Evolutionary conservation across 2,329 filamentous ascomycete genomes (phyloP).

Genomic region (Ophiostoma pallidulum): DNA sequence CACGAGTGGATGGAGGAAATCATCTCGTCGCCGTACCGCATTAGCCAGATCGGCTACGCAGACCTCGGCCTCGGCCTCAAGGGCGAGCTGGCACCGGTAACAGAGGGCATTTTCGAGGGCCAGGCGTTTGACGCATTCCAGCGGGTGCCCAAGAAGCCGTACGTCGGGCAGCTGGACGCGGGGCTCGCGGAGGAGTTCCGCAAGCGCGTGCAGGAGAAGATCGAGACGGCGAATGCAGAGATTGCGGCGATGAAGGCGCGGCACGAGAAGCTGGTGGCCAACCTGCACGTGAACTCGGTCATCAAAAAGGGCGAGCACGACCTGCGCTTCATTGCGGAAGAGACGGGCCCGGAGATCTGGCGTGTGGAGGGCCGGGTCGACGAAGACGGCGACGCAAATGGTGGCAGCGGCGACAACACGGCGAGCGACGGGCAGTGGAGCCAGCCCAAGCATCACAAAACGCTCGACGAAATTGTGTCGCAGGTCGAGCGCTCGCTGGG

Average conservation of each 20-base stretch:
- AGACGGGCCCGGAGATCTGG: constrained; percentile 51
- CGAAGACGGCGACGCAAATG: constrained; percentile 30
- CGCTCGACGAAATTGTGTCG: constrained; percentile 62
- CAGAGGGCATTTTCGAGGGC: constrained; percentile 73
- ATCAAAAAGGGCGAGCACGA: constrained; percentile 68
- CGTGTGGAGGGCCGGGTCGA: constrained; percentile 50
- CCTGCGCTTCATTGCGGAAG: constrained; percentile 56
- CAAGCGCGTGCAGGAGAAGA: constrained; percentile 62
- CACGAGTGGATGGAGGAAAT: constrained; percentile 99
- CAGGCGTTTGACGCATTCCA: constrained; percentile 40
- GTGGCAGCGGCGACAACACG: constrained; percentile 18
- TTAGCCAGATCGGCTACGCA: constrained; percentile 74
- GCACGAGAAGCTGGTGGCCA: constrained; percentile 66
- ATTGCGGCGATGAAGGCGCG: constrained; percentile 75
- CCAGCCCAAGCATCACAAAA: constrained; percentile 37
- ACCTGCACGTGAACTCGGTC: constrained; percentile 60
- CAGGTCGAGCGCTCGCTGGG: constrained; percentile 65
- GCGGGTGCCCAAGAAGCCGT: constrained; percentile 45
- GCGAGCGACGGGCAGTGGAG: constrained; percentile 20
- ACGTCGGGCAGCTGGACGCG: constrained; percentile 58
- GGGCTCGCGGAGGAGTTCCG: constrained; percentile 79
- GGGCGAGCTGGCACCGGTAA: constrained; percentile 72
- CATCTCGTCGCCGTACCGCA: constrained; percentile 78
- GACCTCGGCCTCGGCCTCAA: constrained; percentile 79
- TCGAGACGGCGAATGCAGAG: constrained; percentile 65